Base-by-base conservation (phyloP, 2,329 filamentous ascomycete genomes). In the Monosporascus sp. region DNA sequence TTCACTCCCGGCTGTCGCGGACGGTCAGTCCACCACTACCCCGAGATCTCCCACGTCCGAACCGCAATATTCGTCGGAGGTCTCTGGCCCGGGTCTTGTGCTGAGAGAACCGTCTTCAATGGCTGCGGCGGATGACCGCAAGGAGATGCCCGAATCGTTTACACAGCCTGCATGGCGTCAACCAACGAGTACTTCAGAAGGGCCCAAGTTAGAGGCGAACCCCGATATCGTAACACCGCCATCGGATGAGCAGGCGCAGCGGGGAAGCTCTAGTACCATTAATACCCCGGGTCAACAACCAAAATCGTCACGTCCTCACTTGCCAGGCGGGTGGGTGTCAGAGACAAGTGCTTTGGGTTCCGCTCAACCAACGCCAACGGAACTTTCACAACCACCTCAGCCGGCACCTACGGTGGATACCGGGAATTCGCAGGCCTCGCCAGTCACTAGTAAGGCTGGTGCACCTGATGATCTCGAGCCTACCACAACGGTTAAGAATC, bases 311-410 rank as follows among this genome's bases (percentile, higher is more conserved):
- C 60, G 64, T 50, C 59, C 67, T 55, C 55, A 60, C 38, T 56
- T 69, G 51, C 65, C 66, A 27, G 67, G 66, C 3, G 59, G 59
- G 48, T 68, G 65, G 66, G 61, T 67, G 24, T 63, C 66, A 14
- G 66, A 69, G 56, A 65, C 60, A 48, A 51, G 56, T 16, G 63
- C 52, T 47, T 24, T 48, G 19, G 58, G 51, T 38, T 63, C 62
- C n/a, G 61, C 57, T 44, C 50, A 52, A 24, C 38, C 57, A 11
- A 64, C 61, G 16, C 60, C 65, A 22, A 55, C 61, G 53, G 61
- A 64, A 52, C 52, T 48, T 37, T 52, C 52, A 48, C 58, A 60
- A 27, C 51, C 53, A 17, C 47, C 48, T 11, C 53, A 45, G 11
- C 26, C 46, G 50, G 51, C 54, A 34, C 48, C 56, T 27, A 52